Conservation (phyloP, 352 stramenopile genomes). For the Phytopythium kandeliae region DNA sequence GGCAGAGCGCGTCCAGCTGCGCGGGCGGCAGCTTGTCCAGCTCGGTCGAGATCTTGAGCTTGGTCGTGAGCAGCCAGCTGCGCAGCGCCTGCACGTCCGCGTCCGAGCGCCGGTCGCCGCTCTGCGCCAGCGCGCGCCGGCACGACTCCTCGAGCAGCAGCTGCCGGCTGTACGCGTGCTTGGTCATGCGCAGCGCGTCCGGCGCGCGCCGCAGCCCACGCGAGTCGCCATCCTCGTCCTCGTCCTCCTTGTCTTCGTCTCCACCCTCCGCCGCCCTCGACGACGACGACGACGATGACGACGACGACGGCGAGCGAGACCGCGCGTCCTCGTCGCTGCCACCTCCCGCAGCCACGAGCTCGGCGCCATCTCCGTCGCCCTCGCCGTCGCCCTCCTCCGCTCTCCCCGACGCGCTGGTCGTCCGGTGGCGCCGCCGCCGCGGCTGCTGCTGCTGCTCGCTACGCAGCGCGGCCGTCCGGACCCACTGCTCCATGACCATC, state of each 20-base stretch:
- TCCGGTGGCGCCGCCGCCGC: no score
- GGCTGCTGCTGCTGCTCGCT: slow-evolving; percentile 14
- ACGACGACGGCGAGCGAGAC: no score
- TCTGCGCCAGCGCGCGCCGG: slow-evolving; percentile 41
- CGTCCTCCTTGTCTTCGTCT: slow-evolving; percentile 7
- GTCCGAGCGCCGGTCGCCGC: slow-evolving; percentile 46
- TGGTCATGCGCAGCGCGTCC: slow-evolving; percentile 2
- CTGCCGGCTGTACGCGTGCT: slow-evolving; percentile 49
- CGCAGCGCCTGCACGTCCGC: slow-evolving; percentile 56
- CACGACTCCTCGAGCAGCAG: slow-evolving; percentile 67
- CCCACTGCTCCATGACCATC: slow-evolving; percentile 56
- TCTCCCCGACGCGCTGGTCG: no score
- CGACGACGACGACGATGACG: no score
- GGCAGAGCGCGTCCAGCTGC: slow-evolving; percentile 57
- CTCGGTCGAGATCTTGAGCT: slow-evolving; percentile 70
- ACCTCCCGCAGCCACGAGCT: no score
- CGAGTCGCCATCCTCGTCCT: slow-evolving; percentile 16
- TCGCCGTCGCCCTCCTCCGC: no score
- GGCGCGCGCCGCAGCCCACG: not conserved
- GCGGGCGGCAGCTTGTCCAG: slow-evolving; percentile 53
- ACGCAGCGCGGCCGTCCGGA: slow-evolving; percentile 37
- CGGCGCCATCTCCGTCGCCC: slow-evolving; percentile 9
- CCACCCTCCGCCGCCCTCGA: no score
- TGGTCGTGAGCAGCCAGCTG: slow-evolving; percentile 70
- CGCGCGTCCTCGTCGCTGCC: no score